Evolutionary conservation across 306 rosid genomes (phyloP), one percentile per base, ranked within the genome.

Genomic region (Dicorynia guianensis): DNA sequence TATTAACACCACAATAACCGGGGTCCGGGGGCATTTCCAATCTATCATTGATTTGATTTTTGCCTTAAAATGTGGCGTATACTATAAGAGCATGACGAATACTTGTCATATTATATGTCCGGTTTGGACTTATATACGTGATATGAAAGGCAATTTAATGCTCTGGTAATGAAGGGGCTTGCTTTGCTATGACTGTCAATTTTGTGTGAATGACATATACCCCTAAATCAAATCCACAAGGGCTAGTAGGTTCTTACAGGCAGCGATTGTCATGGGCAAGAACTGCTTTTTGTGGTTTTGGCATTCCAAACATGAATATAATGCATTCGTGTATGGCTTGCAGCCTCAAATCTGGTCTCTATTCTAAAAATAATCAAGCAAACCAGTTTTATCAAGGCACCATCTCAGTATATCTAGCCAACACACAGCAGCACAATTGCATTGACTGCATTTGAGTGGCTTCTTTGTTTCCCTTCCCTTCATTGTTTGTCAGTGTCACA

Each of bases 141-240:
- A 83, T 60, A 79, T 76, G 69, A 72, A 46, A 19, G 43, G 12
- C 75, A 49, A 57, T 44, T 58, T 63, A 58, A 61, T 77, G 68
- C 6, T 49, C 40, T 17, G 12, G 15, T 67, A 66, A 76, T 8
- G 35, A 47, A 76, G 57, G 17, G 65, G 20, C 19, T 53, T 63
- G 69, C 35, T 76, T 69, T 80, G 53, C 55, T 67, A 3, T 53
- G 65, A 77, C 68, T 55, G 69, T 48, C 49, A 56, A 33, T 14
- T 82, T 72, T 78, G 47, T 88, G 90, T 84, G 93, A 91, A 82
- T 81, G 44, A 7, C 54, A 74, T 36, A 59, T 56, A n/a, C n/a
- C 76, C 71, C 59, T 69, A 34, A 52, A 70, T 34, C 74, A 55
- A 70, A 34, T 35, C 58, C 69, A 74, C 80, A 77, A 59, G 15